phyloP scores from a whole-genome alignment of 2,329 filamentous ascomycete genomes.

The Ambrosiella xylebori region DNA sequence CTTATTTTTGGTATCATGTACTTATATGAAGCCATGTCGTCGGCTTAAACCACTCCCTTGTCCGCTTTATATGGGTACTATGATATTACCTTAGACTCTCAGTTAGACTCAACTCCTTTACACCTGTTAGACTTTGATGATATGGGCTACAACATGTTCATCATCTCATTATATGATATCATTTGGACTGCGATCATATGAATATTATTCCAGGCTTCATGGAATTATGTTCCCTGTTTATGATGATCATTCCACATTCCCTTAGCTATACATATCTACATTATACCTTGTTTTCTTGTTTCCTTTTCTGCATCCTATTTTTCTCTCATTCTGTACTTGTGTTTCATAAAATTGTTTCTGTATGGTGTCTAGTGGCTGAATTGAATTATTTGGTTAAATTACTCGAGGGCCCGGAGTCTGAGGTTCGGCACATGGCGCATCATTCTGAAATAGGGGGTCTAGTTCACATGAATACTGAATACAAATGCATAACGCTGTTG shows the following conservation, averaged over 20 bases:
- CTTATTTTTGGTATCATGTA: conserved; percentile 86
- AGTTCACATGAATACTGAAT: too few relatives aligned
- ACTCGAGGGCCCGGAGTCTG: too few relatives aligned
- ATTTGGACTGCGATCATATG: too few relatives aligned
- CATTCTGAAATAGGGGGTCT: too few relatives aligned
- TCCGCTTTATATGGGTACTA: neutral
- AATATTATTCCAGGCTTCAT: neutral
- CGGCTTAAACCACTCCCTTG: conserved; percentile 11
- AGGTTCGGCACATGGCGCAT: too few relatives aligned
- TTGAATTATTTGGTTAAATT: too few relatives aligned
- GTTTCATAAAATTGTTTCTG: neutral
- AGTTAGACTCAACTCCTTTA: neutral
- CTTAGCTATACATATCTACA: neutral
- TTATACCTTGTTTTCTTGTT: neutral
- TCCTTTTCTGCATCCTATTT: neutral
- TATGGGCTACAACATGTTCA: neutral
- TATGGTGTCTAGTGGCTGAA: too few relatives aligned
- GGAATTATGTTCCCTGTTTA: neutral
- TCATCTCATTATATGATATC: too few relatives aligned
- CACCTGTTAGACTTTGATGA: neutral
- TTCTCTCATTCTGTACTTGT: neutral
- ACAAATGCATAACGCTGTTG: too few relatives aligned
- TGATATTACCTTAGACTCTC: neutral
- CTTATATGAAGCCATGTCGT: conserved; percentile 58
- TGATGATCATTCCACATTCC: neutral